Evolutionary conservation across 805 yeast species (phyloP).

Genomic region (Candida schatavii): DNA sequence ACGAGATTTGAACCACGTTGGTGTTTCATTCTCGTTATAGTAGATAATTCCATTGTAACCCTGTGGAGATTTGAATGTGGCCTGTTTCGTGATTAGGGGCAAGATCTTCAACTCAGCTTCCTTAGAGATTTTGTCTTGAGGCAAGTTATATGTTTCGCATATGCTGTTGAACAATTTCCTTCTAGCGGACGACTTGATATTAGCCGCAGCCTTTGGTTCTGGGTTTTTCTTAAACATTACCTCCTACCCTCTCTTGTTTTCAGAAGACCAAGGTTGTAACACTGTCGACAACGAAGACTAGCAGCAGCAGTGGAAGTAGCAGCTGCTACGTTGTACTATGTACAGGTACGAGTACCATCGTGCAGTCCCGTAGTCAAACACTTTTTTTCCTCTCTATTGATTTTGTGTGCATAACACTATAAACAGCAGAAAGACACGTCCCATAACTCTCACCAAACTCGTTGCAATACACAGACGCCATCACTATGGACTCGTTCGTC

Average conservation of each 20-base stretch:
- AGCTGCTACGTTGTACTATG: too few species aligned
- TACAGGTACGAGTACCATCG: too few species aligned
- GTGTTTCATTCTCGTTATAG: constrained; percentile 60
- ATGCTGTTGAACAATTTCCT: constrained; percentile 48
- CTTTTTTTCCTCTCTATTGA: too few species aligned
- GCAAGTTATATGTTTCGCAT: constrained; percentile 39
- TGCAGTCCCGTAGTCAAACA: too few species aligned
- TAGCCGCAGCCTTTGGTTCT: constrained; percentile 68
- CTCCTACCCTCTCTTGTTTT: too few species aligned
- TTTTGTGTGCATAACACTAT: too few species aligned
- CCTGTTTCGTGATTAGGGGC: constrained; percentile 57
- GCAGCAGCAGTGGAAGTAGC: too few species aligned
- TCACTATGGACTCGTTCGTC: background rate
- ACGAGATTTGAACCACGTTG: constrained; percentile 68
- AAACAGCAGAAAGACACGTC: too few species aligned
- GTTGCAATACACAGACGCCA: too few species aligned
- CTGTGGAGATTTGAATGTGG: constrained; percentile 55
- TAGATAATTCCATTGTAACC: constrained; percentile 61
- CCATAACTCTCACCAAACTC: too few species aligned
- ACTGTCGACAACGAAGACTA: too few species aligned
- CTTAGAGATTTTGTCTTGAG: constrained; percentile 37
- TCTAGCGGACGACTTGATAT: constrained; percentile 79
- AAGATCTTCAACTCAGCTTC: constrained; percentile 41
- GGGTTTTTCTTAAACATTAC: constrained; percentile 59
- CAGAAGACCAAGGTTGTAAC: too few species aligned